Evolutionary conservation across 805 yeast genomes (phyloP).

Genomic region (Torulaspora indica): DNA sequence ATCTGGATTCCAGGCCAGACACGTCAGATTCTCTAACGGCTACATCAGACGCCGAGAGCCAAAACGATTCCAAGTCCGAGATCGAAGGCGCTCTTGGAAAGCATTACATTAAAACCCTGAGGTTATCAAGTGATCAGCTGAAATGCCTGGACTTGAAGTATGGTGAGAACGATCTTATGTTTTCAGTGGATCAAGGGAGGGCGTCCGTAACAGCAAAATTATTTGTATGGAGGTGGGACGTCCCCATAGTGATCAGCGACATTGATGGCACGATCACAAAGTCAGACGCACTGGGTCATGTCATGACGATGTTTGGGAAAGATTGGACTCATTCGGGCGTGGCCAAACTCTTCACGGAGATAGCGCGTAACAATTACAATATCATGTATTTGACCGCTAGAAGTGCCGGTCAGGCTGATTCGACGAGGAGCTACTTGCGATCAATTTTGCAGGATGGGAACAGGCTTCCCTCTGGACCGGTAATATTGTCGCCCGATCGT

Average conservation of each 20-base stretch:
- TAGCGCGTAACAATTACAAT: constrained; percentile 81
- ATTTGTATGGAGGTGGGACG: constrained; percentile 75
- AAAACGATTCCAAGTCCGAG: constrained; percentile 16
- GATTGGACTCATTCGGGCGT: constrained; percentile 99
- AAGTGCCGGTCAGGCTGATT: constrained; percentile 91
- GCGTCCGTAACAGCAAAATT: constrained; percentile 70
- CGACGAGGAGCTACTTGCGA: constrained; percentile 75
- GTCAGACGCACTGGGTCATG: constrained; percentile 96
- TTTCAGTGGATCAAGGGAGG: constrained; percentile 77
- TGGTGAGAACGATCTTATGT: constrained; percentile 75
- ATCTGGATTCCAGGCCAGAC: constrained; percentile 11
- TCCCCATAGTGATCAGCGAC: constrained; percentile 92
- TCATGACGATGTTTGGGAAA: constrained; percentile 84
- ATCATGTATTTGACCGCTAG: constrained; percentile 91
- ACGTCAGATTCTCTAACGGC: constrained; percentile 16
- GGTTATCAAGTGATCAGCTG: constrained; percentile 88
- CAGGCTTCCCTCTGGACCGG: constrained; percentile 83
- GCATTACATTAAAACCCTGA: constrained; percentile 74
- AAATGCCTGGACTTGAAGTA: constrained; percentile 63
- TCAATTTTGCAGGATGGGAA: constrained; percentile 74
- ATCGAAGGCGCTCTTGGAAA: constrained; percentile 10
- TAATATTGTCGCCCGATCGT: constrained; percentile 89
- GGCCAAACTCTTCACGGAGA: constrained; percentile 86
- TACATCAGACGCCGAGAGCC: constrained; percentile 14
- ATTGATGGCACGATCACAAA: constrained; percentile 97